Base-by-base conservation (phyloP, 495 filamentous ascomycete genomes). In the Talaromyces stipitatus region DNA sequence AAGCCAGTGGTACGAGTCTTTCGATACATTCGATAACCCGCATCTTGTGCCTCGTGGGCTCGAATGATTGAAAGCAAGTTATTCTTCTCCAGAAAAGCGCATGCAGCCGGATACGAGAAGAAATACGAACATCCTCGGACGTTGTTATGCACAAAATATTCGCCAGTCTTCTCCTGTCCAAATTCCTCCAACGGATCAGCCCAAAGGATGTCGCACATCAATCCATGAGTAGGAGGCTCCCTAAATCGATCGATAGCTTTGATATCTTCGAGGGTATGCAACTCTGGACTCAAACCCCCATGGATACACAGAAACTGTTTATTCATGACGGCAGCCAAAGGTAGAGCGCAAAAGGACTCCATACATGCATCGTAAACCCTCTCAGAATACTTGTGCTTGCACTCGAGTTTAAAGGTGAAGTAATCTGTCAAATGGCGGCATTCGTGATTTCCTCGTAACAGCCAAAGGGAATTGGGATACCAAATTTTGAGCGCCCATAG, bases 171-270 rank as follows among this genome's bases (percentile, higher is more conserved):
- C 75, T 98, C 94, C 72, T 97, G 94, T 2, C 94, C 94, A 69
- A 98, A 98, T 70, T 98, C 94, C 65, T 98, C 94, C n/a, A 97
- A 82, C 47, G 94, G 94, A 69, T 98, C 94, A 27, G 94, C 92
- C 94, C 94, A 98, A 4, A 98, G 84, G 60, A 98, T 96, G 66
- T 98, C 94, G 69, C 94, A 98, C 94, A 98, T 98, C 62, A 98
- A 69, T 18, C 94, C 94, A 66, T 97, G 94, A 10, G 94, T 98
- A 2, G 94, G 94, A 16, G 94, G 94, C 72, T 98, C 94, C 32
- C 90, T 83, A 82, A 98, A 98, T 29, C 94, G 91, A 69, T 98
- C 94, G 72, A 98, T 96, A 90, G 80, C 85, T 76, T 90, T 90
- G 57, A 96, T 78, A 69, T 98, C 94, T 60, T 98, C 94, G 52